These are phyloP conservation scores for Arthrobotrys pseudoclavata DNA, from an alignment of 2,329 filamentous ascomycete species.

Conservation along the genomic window DNA sequence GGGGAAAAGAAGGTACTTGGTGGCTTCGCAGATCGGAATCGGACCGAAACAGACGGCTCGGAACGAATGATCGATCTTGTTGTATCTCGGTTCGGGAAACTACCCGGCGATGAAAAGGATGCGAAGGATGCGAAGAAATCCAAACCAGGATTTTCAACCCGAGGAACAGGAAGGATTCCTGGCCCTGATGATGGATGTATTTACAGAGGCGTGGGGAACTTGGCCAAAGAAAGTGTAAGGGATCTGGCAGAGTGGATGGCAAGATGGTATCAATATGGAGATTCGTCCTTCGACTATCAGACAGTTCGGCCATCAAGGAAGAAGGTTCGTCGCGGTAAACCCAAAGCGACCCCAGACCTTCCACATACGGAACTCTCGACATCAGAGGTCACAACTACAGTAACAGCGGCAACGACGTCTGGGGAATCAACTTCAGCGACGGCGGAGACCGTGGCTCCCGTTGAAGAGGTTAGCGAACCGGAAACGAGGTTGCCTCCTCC, in stretches of 20 bases:
- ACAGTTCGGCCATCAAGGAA: slow-evolving; percentile 46
- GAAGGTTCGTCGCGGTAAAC: slow-evolving; percentile 36
- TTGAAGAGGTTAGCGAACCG: slow-evolving; percentile 2
- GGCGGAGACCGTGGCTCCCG: background rate
- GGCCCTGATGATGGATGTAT: slow-evolving; percentile 63
- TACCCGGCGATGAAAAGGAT: slow-evolving; percentile 61
- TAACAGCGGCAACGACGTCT: background rate
- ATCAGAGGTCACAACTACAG: background rate
- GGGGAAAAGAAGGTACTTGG: slow-evolving; percentile 95
- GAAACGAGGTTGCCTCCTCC: slow-evolving; percentile 40
- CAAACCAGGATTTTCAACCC: slow-evolving; percentile 61
- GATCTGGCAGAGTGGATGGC: slow-evolving; percentile 59
- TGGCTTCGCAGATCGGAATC: slow-evolving; percentile 80
- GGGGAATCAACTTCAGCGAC: slow-evolving; percentile 36
- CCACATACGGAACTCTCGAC: background rate
- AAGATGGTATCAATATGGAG: slow-evolving; percentile 56
- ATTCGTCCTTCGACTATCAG: slow-evolving; percentile 54
- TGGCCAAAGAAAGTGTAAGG: slow-evolving; percentile 58
- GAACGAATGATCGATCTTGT: slow-evolving; percentile 80
- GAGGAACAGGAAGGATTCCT: slow-evolving; percentile 53
- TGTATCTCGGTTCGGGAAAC: slow-evolving; percentile 84
- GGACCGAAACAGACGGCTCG: slow-evolving; percentile 59
- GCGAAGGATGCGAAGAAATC: slow-evolving; percentile 61
- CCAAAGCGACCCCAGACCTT: slow-evolving; percentile 21
- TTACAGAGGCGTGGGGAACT: slow-evolving; percentile 61